A percentile compares a stretch with the other conserved stretches of the same genome.
phyloP scores from a whole-genome alignment of 1,284 basidiomycete genomes.

The Meripilus lineatus region DNA sequence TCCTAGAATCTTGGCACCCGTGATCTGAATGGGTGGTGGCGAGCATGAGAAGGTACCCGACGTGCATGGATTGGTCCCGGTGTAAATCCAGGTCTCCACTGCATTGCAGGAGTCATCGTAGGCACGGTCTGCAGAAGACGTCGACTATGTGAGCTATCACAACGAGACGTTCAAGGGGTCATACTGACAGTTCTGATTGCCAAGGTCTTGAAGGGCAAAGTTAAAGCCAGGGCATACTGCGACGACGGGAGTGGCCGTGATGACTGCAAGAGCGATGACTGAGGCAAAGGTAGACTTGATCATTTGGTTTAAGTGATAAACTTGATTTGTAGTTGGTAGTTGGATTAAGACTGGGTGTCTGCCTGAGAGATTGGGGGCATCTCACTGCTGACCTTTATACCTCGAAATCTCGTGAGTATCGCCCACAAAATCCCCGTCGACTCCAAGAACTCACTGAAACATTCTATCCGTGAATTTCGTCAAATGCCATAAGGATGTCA shows the following conservation, averaged over 20 bases:
- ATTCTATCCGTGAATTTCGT: too few relatives aligned
- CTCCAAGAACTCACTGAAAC: too few relatives aligned
- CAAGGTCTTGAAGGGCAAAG: background rate
- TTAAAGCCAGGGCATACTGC: background rate
- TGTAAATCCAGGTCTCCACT: too few relatives aligned
- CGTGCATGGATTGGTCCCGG: too few relatives aligned
- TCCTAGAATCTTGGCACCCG: too few relatives aligned
- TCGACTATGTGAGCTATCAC: background rate
- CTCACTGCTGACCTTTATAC: too few relatives aligned
- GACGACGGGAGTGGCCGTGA: background rate
- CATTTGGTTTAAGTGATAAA: background rate
- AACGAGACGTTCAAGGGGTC: background rate
- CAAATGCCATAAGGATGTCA: too few relatives aligned
- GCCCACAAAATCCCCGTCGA: too few relatives aligned
- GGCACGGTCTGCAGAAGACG: background rate
- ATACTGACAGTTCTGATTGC: background rate
- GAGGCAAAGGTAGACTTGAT: background rate
- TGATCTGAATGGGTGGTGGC: too few relatives aligned
- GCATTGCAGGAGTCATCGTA: too few relatives aligned
- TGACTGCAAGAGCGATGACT: background rate
- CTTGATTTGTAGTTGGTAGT: background rate
- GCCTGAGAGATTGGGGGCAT: background rate
- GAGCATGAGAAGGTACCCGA: too few relatives aligned
- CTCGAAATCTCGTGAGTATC: too few relatives aligned
- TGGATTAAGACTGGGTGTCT: background rate